Percentiles rank a stretch among this genome's conserved stretches.
These are phyloP conservation scores for Pyrenochaeta sp. DNA, from an alignment of 2,329 filamentous ascomycete genomes.

Conservation along the genomic window DNA sequence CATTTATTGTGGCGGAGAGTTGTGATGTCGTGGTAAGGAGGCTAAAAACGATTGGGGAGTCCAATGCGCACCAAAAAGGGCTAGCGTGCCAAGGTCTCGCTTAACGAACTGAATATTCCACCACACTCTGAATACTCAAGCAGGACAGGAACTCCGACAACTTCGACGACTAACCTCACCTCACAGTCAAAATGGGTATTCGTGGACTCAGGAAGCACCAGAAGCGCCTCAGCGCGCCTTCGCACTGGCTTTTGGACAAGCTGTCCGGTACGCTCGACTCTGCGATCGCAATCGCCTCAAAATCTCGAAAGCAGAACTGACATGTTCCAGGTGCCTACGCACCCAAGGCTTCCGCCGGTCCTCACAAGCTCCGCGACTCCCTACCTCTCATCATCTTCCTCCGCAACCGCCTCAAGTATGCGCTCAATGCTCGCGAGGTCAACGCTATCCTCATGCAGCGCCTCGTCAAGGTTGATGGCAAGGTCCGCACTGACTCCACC, in stretches of 20 bases:
- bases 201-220: conserved; percentile 95
- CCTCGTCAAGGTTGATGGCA: conserved; percentile 99
- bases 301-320: conserved; percentile 24
- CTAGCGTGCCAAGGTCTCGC: conserved; percentile 12
- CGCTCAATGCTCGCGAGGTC: conserved; percentile 97
- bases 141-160: conserved; percentile 41
- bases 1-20: no score
- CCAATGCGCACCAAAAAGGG: neutral
- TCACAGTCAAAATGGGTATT: conserved; percentile 65
- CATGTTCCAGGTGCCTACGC: conserved; percentile 60
- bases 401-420: conserved; percentile 91
- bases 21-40: no score
- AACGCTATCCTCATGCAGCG: conserved; percentile 99
- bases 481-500: conserved; percentile 98
- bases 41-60: no score
- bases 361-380: conserved; percentile 99
- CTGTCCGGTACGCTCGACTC: conserved; percentile 74
- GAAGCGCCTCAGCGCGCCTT: conserved; percentile 98
- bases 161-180: conserved; percentile 46
- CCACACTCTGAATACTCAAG: conserved; percentile 17
- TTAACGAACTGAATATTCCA: conserved; percentile 12
- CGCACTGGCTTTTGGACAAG: conserved; percentile 99
- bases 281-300: conserved; percentile 55
- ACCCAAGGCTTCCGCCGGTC: conserved; percentile 78
- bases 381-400: conserved; percentile 95